These are phyloP conservation scores for Neurospora sublineolata DNA, from an alignment of 495 filamentous ascomycete species.

Conservation along the genomic window DNA sequence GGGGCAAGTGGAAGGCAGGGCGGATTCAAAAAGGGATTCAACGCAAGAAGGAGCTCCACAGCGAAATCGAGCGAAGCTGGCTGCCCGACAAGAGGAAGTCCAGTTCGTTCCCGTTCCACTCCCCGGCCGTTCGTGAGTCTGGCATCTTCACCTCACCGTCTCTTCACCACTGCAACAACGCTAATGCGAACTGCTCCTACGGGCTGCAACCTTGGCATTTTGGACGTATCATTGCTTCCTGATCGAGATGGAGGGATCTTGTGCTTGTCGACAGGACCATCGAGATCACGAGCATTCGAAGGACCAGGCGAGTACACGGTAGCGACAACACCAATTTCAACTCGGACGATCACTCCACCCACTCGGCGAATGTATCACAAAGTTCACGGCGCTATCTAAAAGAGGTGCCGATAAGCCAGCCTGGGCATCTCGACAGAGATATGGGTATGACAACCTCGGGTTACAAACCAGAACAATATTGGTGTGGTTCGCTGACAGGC, in stretches of 20 bases:
- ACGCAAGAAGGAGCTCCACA: neutral
- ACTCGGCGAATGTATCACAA: neutral
- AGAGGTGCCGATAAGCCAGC: neutral
- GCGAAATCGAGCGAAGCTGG: neutral
- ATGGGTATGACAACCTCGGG: neutral
- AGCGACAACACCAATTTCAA: neutral
- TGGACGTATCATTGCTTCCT: neutral
- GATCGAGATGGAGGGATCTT: neutral
- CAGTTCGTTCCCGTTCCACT: neutral
- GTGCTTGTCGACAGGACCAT: neutral
- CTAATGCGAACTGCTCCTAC: neutral
- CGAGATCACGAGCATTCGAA: neutral
- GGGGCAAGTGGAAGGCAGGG: neutral
- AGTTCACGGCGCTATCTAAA: neutral
- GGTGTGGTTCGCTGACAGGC: neutral
- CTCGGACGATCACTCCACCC: neutral
- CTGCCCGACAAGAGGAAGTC: neutral
- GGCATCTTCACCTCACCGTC: neutral
- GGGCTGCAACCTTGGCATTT: neutral
- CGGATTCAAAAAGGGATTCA: neutral
- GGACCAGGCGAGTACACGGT: neutral
- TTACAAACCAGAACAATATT: neutral
- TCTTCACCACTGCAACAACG: neutral
- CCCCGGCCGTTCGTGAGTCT: neutral
- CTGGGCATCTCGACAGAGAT: neutral